Evolutionary conservation across 495 filamentous ascomycete genomes (phyloP).

Genomic region (Echria macrotheca): DNA sequence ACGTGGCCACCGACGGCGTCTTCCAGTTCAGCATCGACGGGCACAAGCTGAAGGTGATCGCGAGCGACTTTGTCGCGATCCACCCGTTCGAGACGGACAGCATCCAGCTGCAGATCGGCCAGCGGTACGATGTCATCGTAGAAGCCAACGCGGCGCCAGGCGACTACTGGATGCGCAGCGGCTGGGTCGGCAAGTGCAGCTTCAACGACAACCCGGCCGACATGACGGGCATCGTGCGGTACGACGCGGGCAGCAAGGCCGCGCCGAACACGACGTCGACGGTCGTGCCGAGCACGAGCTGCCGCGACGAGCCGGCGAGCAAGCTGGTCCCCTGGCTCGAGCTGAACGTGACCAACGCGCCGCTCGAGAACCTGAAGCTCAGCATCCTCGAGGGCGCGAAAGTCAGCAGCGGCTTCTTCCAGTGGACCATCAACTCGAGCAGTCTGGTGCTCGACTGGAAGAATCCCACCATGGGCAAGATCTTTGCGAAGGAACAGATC

Average conservation of each 20-base stretch:
- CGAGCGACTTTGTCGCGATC: slow-evolving; percentile 47
- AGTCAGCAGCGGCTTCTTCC: slow-evolving; percentile 17
- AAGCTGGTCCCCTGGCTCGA: slow-evolving; percentile 28
- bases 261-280: slow-evolving; percentile 30
- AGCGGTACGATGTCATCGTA: slow-evolving; percentile 65
- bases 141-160: slow-evolving; percentile 44
- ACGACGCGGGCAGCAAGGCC: slow-evolving; percentile 31
- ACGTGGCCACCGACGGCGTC: slow-evolving; percentile 37
- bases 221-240: slow-evolving; percentile 55
- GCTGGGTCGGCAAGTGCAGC: slow-evolving; percentile 39
- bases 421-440: slow-evolving; percentile 32
- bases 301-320: slow-evolving; percentile 25
- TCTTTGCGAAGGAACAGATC: slow-evolving; percentile 21
- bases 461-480: slow-evolving; percentile 24
- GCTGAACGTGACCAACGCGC: slow-evolving; percentile 25
- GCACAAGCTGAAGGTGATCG: slow-evolving; percentile 47
- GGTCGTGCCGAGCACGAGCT: slow-evolving; percentile 14
- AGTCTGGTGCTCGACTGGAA: slow-evolving; percentile 28
- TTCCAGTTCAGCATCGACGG: slow-evolving; percentile 43
- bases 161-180: slow-evolving; percentile 53
- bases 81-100: slow-evolving; percentile 42
- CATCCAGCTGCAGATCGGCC: slow-evolving; percentile 55
- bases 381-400: slow-evolving; percentile 18
- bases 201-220: slow-evolving; percentile 34
- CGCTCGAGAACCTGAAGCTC: slow-evolving; percentile 7